Conservation (phyloP, 495 filamentous ascomycete species). For the Chaetomium fimeti region DNA sequence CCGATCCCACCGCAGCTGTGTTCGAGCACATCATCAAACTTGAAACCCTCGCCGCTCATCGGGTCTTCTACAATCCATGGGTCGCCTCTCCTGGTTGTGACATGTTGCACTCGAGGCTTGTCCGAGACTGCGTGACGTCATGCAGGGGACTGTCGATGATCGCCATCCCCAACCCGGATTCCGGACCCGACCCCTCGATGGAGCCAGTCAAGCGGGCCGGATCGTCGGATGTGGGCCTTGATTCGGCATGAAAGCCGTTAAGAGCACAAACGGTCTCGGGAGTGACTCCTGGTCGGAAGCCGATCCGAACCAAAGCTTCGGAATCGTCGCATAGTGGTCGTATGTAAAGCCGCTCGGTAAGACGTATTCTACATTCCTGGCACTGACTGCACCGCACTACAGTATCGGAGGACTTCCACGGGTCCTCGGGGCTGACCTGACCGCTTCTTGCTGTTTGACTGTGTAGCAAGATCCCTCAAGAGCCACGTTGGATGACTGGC, state of each 20-base stretch:
- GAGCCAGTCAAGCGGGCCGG: background rate
- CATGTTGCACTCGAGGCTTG: slow-evolving; percentile 6
- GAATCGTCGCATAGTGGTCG: background rate
- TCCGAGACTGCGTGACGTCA: slow-evolving; percentile 11
- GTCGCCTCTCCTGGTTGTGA: background rate
- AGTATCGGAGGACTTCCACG: background rate
- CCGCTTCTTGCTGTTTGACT: background rate
- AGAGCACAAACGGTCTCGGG: background rate
- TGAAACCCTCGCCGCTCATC: background rate
- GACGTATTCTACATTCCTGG: background rate
- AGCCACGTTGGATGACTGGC: background rate
- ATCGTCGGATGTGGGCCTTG: background rate
- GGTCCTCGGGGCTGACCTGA: background rate
- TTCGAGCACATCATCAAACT: slow-evolving; percentile 1
- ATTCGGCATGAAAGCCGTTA: background rate
- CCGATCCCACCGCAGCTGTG: background rate
- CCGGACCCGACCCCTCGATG: no score
- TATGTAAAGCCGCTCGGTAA: background rate
- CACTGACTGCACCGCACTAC: background rate
- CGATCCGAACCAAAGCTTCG: background rate
- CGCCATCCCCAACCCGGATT: background rate
- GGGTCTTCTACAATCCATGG: background rate
- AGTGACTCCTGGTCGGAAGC: background rate
- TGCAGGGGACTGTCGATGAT: background rate
- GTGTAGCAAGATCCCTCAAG: background rate